These are phyloP conservation scores for Omphalea diandra DNA, from an alignment of 441 rosid species.

Conservation along the genomic window DNA sequence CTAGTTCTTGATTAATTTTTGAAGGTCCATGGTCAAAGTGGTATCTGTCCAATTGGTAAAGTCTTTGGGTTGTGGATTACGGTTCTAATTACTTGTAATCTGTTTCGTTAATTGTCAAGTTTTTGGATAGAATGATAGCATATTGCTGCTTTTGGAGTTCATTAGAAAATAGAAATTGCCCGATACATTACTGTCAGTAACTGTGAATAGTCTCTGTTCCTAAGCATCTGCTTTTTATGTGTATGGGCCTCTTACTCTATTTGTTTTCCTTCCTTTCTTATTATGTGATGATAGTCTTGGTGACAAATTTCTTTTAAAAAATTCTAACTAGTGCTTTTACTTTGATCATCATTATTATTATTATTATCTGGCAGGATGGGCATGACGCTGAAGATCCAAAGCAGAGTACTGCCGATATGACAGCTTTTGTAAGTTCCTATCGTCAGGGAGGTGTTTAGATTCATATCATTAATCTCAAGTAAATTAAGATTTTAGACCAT, in stretches of 20 bases:
- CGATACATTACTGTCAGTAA: background rate
- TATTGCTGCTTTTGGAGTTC: background rate
- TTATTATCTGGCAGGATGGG: slow-evolving; percentile 53
- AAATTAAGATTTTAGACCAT: background rate
- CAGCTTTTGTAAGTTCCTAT: slow-evolving; percentile 61
- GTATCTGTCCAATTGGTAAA: background rate
- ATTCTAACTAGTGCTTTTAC: background rate
- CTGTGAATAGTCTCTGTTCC: background rate
- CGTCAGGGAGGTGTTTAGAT: background rate
- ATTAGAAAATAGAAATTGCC: background rate
- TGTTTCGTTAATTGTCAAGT: background rate
- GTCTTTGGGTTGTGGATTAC: background rate
- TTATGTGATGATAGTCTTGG: background rate
- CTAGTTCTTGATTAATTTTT: background rate
- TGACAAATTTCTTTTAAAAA: slow-evolving; percentile 9
- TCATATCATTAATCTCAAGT: background rate
- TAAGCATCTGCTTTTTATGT: background rate
- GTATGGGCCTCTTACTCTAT: background rate
- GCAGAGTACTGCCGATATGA: slow-evolving; percentile 81
- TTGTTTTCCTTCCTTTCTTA: background rate
- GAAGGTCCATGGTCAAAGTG: background rate
- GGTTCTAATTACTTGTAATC: background rate
- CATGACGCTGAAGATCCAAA: slow-evolving; percentile 66
- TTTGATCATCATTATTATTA: background rate
- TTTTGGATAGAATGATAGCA: background rate